Evolutionary conservation across 2,329 filamentous ascomycete genomes (phyloP), one percentile per base, ranked within the genome.

Genomic region (Fusarium penzigii): DNA sequence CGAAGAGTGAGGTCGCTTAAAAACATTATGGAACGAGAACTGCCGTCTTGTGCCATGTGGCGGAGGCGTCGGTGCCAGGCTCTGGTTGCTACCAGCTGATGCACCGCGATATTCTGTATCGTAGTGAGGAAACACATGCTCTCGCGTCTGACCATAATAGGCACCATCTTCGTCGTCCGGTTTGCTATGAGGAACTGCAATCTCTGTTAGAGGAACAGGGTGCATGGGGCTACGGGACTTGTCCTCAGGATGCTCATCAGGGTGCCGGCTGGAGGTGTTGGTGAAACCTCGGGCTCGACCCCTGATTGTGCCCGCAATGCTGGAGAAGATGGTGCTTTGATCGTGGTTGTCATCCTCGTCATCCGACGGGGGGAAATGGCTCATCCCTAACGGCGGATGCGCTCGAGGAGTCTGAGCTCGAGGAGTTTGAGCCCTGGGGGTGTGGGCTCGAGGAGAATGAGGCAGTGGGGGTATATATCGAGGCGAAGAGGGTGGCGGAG

Each of bases 21-120:
- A 94, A 47, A 96, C 85, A 59, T 89, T 91, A 59, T 92, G 88
- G 78, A 97, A 97, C 16, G 90, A 95, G 73, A 97, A 99, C 67
- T 96, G 90, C 54, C 93, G 82, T 59, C 78, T 82, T 11, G 88
- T 83, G 29, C 76, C 75, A 49, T 81, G 83, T 4, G 80, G 84
- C 5, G 85, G 85, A 2, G 86, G 86, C 4, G 82, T 79, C 1
- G 87, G 86, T 2, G 84, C 65, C 7, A 72, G 57, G 62, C 67
- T 72, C 55, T 71, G 72, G 53, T 70, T 74, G 57, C 69, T 75
- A 45, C 70, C 70, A 44, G 70, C 74, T 2, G 75, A 75, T 25
- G 77, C 75, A 25, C 80, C 77, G 36, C 73, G 69, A 57, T 83
- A 82, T 51, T 74, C 75, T 1, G 78, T 81, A 61, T 77, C 73